Conservation (phyloP, 371 early-diverging fungal species). For the Mortierella sp. region DNA sequence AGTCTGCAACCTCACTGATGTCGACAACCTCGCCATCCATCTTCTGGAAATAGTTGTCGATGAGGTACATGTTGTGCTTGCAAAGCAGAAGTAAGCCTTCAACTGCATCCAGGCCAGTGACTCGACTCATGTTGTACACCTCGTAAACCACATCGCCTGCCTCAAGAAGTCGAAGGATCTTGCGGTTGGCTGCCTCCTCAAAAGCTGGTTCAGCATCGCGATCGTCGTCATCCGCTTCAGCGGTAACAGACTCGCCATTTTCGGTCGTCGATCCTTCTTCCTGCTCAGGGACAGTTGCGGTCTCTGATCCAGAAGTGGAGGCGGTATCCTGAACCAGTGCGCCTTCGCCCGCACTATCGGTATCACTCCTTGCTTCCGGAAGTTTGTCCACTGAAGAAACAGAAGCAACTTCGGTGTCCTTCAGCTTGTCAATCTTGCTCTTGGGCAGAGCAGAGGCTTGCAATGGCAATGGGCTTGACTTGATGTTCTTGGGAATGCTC, state of each 20-base stretch:
- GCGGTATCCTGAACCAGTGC: conserved; percentile 17
- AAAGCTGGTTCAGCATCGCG: conserved; percentile 69
- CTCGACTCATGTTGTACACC: conserved; percentile 80
- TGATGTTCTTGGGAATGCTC: conserved; percentile 51
- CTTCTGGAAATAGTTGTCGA: conserved; percentile 83
- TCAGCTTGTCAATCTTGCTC: conserved; percentile 35
- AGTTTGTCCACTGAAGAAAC: conserved; percentile 38
- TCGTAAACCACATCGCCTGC: conserved; percentile 80
- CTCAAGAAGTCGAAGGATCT: conserved; percentile 79
- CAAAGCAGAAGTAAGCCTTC: conserved; percentile 82
- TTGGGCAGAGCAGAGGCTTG: conserved; percentile 22
- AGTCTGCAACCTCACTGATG: conserved; percentile 76
- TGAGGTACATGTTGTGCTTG: conserved; percentile 80
- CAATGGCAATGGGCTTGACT: conserved; percentile 36
- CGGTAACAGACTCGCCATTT: conserved; percentile 14
- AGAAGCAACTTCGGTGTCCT: conserved; percentile 48
- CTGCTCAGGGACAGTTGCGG: neutral
- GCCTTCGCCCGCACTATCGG: conserved; percentile 26
- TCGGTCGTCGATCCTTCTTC: conserved; percentile 10
- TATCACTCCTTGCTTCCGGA: conserved; percentile 32
- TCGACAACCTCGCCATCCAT: conserved; percentile 83
- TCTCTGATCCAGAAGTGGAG: conserved; percentile 18
- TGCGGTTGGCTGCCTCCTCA: conserved; percentile 82
- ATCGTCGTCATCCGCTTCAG: conserved; percentile 21
- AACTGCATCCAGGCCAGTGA: conserved; percentile 78